A percentile compares a stretch with the other conserved stretches of the same genome.
phyloP scores from a whole-genome alignment of 345 rosid genomes.

The Gossypium ekmanianum region DNA sequence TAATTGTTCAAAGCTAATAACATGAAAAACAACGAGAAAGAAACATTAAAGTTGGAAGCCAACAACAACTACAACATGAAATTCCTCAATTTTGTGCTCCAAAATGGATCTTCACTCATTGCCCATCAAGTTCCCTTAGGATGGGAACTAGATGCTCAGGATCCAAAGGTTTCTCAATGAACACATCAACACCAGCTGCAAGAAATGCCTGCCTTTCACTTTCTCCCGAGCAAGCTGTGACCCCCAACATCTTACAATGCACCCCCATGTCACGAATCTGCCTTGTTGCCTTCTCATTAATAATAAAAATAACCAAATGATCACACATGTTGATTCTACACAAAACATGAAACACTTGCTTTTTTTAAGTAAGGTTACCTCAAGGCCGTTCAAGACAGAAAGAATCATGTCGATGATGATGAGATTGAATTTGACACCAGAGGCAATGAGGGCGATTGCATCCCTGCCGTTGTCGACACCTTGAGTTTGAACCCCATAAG shows the following conservation, averaged over 20 bases:
- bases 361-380: not conserved
- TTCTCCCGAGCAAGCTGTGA: not conserved
- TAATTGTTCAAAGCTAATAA: not conserved
- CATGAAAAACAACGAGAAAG: no score
- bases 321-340: not conserved
- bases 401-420: conserved; percentile 14
- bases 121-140: conserved; percentile 19
- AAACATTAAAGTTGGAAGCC: not conserved
- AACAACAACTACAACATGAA: not conserved
- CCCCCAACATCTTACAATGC: not conserved
- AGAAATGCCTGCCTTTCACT: conserved; percentile 1
- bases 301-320: not conserved
- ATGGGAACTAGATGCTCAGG: not conserved
- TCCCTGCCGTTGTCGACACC: not conserved
- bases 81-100: not conserved
- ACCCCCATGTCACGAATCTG: conserved; percentile 15
- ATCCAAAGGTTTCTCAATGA: conserved; percentile 15
- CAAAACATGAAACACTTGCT: not conserved
- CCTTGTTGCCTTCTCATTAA: conserved; percentile 9
- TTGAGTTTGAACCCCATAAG: conserved; percentile 2
- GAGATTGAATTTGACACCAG: conserved; percentile 4
- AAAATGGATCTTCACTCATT: not conserved
- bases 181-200: conserved; percentile 14
- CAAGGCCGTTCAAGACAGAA: conserved; percentile 16
- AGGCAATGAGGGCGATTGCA: conserved; percentile 5